Evolutionary conservation across 106 monocot species (phyloP), one percentile per base, ranked within the genome.

Genomic region (Acorus calamus): DNA sequence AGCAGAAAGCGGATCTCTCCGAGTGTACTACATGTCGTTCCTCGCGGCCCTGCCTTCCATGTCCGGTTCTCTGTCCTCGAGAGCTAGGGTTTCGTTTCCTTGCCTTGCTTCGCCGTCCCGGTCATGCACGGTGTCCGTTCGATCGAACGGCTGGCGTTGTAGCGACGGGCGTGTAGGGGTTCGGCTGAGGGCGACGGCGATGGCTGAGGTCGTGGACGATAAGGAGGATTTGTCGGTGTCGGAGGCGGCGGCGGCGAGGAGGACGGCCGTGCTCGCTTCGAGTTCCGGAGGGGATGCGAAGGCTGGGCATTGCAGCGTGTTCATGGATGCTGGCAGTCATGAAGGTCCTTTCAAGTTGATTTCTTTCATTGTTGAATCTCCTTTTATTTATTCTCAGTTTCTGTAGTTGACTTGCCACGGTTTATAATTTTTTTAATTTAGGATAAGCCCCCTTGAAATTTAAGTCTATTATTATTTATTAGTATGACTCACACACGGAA

Each of bases 201-300:
- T 49, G 59, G 66, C 46, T 61, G 74, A 66, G 47, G 55, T 56
- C 51, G 62, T 41, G 28, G 68, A 70, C 63, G 61, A 57, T 28
- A 9, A 44, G 45, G 46, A 46, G 4, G 28, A 28, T 28, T 10
- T 49, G 60, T 42, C 54, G 46, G 42, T 3, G 41, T 53, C 8
- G 5, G 41, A 8, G 42, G 51, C 10, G 5, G 53, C 42, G 11
- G 28, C 28, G 53, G 41, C n/a, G 7, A 49, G 56, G 51, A 66
- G 56, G 49, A 65, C 61, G 53, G 74, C 72, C 42, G 77, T 81
- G 9, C 66, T 83, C 11, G 77, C 77, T 8, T 74, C 79, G 61
- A 68, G 69, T 53, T 70, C 8, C 66, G 84, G 69, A 11, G 84
- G 68, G 4, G 82, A 56, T 56, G 73, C 74, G 53, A 83, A 69